Evolutionary conservation across 805 yeast genomes (phyloP), one percentile per base, ranked within the genome.

Genomic region (Yarrowia sp.): DNA sequence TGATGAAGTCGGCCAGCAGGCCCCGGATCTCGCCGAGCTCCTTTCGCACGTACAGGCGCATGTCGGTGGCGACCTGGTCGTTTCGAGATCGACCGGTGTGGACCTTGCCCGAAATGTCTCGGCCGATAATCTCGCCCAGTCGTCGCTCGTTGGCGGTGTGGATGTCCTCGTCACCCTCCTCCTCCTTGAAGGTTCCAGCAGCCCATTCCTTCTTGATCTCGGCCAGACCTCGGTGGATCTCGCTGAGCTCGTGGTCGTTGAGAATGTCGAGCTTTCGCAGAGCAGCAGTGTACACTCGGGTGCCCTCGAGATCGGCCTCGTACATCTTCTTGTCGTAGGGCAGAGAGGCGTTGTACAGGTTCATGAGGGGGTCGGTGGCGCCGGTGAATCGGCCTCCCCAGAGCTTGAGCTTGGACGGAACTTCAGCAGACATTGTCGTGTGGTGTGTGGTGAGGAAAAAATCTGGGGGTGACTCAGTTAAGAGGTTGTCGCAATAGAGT

Each of bases 351-450:
- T 94, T 94, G 80, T 96, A 94, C 60, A 93, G 80, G 72, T 94
- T 96, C 99, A 94, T 94, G 71, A 94, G 78, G 3, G 99, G 99
- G 70, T 94, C 99, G 27, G 96, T 85, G 65, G 93, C 93, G 51
- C 80, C 98, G 64, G 97, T 93, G 77, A 93, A 93, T 76, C 99
- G 84, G 70, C 98, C 99, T 70, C 99, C 99, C 99, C 99, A 93
- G 67, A 93, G 79, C 74, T 86, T 92, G 69, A 78, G 80, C 76
- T 87, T 91, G 27, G 85, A 76, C n/a, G 64, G 64, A 35, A 49
- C 63, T 33, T 38, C 44, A 60, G 64, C 44, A 62, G 64, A 59
- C 64, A 62, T 59, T 58, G 12, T 55, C 3, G 49, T 16, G 29
- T 9, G 14, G 18, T 24, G 12, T 22, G 29, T 16, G 24, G 18